Evolutionary conservation across 306 rosid genomes (phyloP).

Genomic region (Malus sylvestris): DNA sequence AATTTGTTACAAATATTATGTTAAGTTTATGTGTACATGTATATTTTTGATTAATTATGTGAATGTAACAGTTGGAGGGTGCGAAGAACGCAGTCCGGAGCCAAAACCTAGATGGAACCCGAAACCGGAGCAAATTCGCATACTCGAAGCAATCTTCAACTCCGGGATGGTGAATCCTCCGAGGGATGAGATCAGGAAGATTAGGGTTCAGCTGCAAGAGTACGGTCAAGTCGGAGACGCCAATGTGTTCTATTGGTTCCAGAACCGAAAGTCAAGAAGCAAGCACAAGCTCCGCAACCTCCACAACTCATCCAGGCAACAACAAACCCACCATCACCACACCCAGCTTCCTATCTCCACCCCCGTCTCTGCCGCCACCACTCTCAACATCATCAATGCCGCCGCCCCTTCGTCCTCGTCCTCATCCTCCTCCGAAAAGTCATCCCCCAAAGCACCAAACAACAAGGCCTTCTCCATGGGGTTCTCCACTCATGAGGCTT

Average conservation of each 20-base stretch:
- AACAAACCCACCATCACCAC: slow-evolving; percentile 15
- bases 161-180: slow-evolving; percentile 98
- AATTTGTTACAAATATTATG: neutral
- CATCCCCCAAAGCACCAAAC: slow-evolving; percentile 46
- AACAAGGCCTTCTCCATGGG: slow-evolving; percentile 36
- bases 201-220: slow-evolving; percentile 80
- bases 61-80: slow-evolving; percentile 23
- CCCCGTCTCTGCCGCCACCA: slow-evolving; percentile 7
- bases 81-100: slow-evolving; percentile 83
- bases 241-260: slow-evolving; percentile 95
- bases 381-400: neutral
- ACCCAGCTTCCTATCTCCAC: slow-evolving; percentile 16
- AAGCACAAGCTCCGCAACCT: slow-evolving; percentile 89
- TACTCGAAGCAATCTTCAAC: slow-evolving; percentile 89
- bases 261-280: slow-evolving; percentile 90
- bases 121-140: slow-evolving; percentile 83
- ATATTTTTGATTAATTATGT: neutral
- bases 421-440: slow-evolving; percentile 69
- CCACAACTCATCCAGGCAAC: slow-evolving; percentile 9
- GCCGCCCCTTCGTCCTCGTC: slow-evolving; percentile 40
- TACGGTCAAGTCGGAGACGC: slow-evolving; percentile 98
- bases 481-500: slow-evolving; percentile 35
- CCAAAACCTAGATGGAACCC: slow-evolving; percentile 99
- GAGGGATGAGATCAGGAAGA: slow-evolving; percentile 85
- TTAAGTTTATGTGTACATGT: neutral